Conservation (phyloP, 129 eudicot genomes). For the Scalesia atractyloides region DNA sequence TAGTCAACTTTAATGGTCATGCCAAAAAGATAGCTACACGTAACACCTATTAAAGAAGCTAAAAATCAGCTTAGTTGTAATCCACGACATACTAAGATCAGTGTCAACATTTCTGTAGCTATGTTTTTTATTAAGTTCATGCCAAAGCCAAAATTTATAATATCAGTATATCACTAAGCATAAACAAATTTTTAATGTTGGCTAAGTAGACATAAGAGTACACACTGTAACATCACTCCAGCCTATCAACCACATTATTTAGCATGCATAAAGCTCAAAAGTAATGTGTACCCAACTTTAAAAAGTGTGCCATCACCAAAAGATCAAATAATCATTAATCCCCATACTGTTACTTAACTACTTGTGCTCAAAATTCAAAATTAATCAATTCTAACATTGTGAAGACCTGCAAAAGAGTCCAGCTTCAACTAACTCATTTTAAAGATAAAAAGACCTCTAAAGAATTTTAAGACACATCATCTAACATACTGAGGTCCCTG, state of each 20-base stretch:
- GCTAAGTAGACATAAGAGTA: slow-evolving; percentile 2
- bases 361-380: not conserved
- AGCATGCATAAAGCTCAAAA: slow-evolving; percentile 6
- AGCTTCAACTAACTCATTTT: slow-evolving; percentile 15
- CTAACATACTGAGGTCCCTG: slow-evolving; percentile 47
- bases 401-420: not conserved
- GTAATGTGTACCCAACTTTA: slow-evolving; percentile 16
- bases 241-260: not conserved
- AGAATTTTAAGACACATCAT: not conserved
- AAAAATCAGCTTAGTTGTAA: not conserved
- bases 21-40: not conserved
- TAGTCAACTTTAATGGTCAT: slow-evolving; percentile 12
- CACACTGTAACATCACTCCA: slow-evolving; percentile 10
- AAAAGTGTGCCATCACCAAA: slow-evolving; percentile 22
- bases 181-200: not conserved
- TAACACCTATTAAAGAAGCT: not conserved
- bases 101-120: slow-evolving; percentile 5
- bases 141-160: slow-evolving; percentile 3
- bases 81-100: not conserved
- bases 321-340: slow-evolving; percentile 6
- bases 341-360: not conserved
- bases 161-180: slow-evolving; percentile 12
- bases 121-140: not conserved
- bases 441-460: slow-evolving; percentile 6
- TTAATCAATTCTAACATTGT: not conserved